Evolutionary conservation across 2,329 filamentous ascomycete genomes (phyloP), one percentile per base, ranked within the genome.

Genomic region (Alternaria sp.): DNA sequence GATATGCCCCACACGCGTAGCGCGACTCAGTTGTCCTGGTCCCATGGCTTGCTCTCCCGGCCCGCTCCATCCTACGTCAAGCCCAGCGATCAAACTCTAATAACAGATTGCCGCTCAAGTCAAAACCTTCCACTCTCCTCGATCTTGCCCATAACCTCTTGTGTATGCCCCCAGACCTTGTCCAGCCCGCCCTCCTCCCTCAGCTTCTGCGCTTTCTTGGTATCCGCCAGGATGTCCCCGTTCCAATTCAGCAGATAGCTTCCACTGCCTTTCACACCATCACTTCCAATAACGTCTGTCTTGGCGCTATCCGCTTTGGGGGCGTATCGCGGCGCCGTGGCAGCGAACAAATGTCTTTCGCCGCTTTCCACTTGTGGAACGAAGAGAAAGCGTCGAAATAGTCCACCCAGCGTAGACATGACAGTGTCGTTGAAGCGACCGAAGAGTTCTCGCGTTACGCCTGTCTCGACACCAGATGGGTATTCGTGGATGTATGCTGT

Each of bases 341-440:
- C 59, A 26, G 71, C 71, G 47, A 66, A 79, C 45, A 78, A 57
- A 72, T 79, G 77, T 36, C 77, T 67, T 68, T 79, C 75, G 6
- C 77, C 77, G 53, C 72, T 77, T 63, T 79, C 77, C 54, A 52
- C 55, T 21, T 71, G 59, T 36, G 59, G 60, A 17, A 78, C 72
- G 23, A 63, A 62, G 32, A 72, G 59, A 3, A 68, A 67, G 45
- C 63, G 69, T n/a, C 68, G 19, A 15, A 73, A 23, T 11, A 69
- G 21, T 21, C 23, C 13, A 7, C 61, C 50, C 11, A 69, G 3
- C 2, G 47, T 30, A 19, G 44, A 53, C n/a, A 64, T 67, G 11
- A 59, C 53, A 2, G 60, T 56, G 3, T 55, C 44, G 9, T 58
- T 30, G 9, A 68, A 53, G 4, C 56, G 36, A 2, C 68, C 67